Evolutionary conservation across 2,329 filamentous ascomycete species (phyloP).

Genomic region (Trichoderma harzianum): DNA sequence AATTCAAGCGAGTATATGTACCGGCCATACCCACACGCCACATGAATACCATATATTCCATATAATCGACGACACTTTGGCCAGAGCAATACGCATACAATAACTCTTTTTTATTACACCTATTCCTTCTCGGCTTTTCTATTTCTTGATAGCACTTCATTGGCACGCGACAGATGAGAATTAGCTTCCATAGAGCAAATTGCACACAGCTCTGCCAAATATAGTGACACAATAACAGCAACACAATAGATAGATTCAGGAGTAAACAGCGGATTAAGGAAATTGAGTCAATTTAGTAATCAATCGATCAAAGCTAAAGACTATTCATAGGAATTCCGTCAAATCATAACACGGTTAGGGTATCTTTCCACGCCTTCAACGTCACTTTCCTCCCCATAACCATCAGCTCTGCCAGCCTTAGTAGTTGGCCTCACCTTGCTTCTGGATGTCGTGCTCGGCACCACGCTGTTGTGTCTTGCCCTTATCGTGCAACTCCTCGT

Average conservation of each 20-base stretch:
- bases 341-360: conserved; percentile 9
- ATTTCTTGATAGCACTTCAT: not conserved
- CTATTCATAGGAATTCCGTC: not conserved
- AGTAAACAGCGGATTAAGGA: not conserved
- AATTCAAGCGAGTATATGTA: not conserved
- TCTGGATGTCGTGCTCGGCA: conserved; percentile 76
- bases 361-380: conserved; percentile 7
- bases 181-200: not conserved
- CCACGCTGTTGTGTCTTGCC: conserved; percentile 84
- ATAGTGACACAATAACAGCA: not conserved
- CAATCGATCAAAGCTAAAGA: not conserved
- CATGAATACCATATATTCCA: not conserved
- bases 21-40: not conserved
- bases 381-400: not conserved
- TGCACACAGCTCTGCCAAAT: not conserved
- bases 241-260: not conserved
- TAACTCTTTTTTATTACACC: not conserved
- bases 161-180: not conserved
- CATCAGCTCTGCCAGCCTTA: not conserved
- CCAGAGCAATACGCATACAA: not conserved
- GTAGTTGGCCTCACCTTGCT: conserved; percentile 55
- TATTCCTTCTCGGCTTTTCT: not conserved
- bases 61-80: not conserved
- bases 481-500: conserved; percentile 67
- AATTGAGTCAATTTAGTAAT: not conserved